phyloP scores from a whole-genome alignment of 768 basidiomycete genomes.

The Floccularia luteovirens region DNA sequence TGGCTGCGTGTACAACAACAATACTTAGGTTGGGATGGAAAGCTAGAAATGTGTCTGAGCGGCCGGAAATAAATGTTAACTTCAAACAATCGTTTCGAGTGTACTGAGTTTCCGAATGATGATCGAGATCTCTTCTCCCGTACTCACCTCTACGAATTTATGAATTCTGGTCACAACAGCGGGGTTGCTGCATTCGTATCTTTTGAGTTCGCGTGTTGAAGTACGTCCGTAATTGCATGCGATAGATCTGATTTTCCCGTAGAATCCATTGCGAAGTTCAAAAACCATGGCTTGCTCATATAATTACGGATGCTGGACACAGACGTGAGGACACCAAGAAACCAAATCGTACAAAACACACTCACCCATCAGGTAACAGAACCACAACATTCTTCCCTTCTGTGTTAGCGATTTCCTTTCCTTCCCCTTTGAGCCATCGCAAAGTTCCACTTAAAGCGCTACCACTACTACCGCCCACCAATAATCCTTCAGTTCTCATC shows the following conservation, averaged over 20 bases:
- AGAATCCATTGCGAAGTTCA: constrained; percentile 53
- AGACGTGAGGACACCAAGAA: constrained; percentile 2
- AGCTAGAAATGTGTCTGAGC: no score
- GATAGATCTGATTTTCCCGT: constrained; percentile 52
- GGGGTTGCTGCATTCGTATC: not conserved
- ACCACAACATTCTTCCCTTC: constrained; percentile 84
- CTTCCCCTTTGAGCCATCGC: constrained; percentile 69
- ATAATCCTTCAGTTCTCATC: constrained; percentile 80
- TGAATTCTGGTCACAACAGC: constrained; percentile 1
- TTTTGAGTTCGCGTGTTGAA: constrained; percentile 8
- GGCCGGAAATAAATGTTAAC: no score
- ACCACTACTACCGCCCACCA: constrained; percentile 93
- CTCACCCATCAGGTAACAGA: constrained; percentile 85
- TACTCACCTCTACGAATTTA: not conserved
- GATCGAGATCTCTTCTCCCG: no score
- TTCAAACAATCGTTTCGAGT: no score
- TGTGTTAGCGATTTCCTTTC: constrained; percentile 51
- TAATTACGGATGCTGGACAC: constrained; percentile 76
- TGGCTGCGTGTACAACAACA: not conserved
- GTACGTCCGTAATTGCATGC: constrained; percentile 27
- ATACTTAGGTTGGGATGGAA: not conserved
- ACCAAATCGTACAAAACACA: constrained; percentile 6
- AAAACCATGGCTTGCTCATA: constrained; percentile 91
- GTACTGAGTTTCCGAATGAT: no score
- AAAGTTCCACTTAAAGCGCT: constrained; percentile 76